Evolutionary conservation across 768 basidiomycete species (phyloP), one percentile per base, ranked within the genome.

Genomic region (Daedaleopsis nitida): DNA sequence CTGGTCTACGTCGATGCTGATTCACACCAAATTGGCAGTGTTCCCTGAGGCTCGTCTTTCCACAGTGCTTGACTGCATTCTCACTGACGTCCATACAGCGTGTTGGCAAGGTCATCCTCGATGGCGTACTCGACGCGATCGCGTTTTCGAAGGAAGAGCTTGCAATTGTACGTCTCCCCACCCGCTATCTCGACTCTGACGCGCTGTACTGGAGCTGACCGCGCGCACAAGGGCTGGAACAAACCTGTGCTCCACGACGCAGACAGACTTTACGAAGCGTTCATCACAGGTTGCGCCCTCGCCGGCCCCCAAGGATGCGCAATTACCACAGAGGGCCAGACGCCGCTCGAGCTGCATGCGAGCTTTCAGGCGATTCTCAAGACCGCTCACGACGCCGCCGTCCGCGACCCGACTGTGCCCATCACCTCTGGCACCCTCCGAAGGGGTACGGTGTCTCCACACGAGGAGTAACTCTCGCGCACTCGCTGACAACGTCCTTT

Each of bases 221-320:
- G 27, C n/a, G n/a, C n/a, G 27, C 27, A 12, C 10, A 3, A 17
- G 39, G 11, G 11, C 27, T 32, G 27, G 27, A 32, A 17, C 11
- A 12, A 17, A 11, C 39, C 17, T 12, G 39, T 3, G 13, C 17
- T 42, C 11, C 17, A 11, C 8, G 27, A 32, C 27, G 27, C 47
- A 1, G 58, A 60, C 50, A 49, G 39, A 23, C 48, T 45, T 0
- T 64, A 53, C 55, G 27, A 56, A 10, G 63, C 21, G 17, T 53
- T 64, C 54, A 24, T 50, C 24, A 53, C 58, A 7, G 63, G 55
- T 3, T 64, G 63, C 45, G 58, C 63, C 1, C 58, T 64, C 34
- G 43, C 63, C 3, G 63, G 63, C n/a, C 44, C 63, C 14, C 14
- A 38, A 1, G 55, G 49, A 10, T 64, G 63, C 37, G 23, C 54